Evolutionary conservation across 176 grass and related monocot species (phyloP).

Genomic region (Melocanna baccifera): DNA sequence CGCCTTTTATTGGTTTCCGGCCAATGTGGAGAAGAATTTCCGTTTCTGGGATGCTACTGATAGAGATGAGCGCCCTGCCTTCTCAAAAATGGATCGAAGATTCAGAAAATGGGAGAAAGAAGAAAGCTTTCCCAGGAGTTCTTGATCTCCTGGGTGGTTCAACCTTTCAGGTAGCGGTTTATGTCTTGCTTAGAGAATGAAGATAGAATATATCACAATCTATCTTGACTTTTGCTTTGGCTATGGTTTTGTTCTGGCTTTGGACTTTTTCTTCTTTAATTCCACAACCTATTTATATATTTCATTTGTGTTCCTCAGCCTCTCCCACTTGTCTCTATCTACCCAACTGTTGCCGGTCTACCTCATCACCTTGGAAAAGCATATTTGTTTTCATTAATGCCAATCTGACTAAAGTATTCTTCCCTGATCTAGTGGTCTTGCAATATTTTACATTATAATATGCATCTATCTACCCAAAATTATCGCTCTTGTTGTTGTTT

Average conservation of each 20-base stretch:
- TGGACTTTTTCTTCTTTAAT: not conserved
- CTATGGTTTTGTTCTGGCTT: not conserved
- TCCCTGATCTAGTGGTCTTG: constrained; percentile 2
- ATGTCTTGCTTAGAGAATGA: not conserved
- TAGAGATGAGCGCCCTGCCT: not conserved
- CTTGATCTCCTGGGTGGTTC: not conserved
- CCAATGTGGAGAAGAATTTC: not conserved
- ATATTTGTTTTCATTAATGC: not conserved
- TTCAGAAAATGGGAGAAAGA: not conserved
- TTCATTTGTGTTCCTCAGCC: not conserved
- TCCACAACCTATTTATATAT: not conserved
- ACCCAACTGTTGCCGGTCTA: not conserved
- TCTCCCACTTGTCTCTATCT: constrained; percentile 1
- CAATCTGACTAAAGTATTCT: not conserved
- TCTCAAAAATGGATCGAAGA: not conserved
- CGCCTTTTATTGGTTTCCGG: not conserved
- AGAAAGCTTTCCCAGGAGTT: not conserved
- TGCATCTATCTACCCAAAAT: not conserved
- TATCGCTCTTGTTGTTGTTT: not conserved
- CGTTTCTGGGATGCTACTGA: not conserved
- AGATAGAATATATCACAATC: constrained; percentile 25
- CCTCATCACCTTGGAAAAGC: constrained; percentile 14
- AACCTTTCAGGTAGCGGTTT: not conserved
- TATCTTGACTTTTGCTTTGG: constrained; percentile 27
- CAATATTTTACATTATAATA: not conserved